Evolutionary conservation across 1,284 basidiomycete species (phyloP).

Genomic region (Melampsora abietis-canadensis): DNA sequence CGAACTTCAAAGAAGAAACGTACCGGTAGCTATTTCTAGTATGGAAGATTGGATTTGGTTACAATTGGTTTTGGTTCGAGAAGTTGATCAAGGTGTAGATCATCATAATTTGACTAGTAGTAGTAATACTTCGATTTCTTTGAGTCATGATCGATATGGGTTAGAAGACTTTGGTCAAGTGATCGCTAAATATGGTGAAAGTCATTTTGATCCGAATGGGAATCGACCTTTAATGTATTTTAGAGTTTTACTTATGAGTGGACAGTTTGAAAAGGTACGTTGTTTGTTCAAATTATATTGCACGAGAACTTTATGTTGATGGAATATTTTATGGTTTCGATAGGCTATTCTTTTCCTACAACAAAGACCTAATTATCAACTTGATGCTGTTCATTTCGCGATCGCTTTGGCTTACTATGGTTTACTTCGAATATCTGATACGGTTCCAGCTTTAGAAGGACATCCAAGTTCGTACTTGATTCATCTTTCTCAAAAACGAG

Average conservation of each 20-base stretch:
- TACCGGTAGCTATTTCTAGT: slow-evolving; percentile 78
- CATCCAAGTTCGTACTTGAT: slow-evolving; percentile 66
- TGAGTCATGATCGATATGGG: slow-evolving; percentile 60
- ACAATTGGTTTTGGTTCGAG: slow-evolving; percentile 73
- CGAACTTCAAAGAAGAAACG: slow-evolving; percentile 75
- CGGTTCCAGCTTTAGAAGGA: slow-evolving; percentile 73
- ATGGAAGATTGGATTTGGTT: slow-evolving; percentile 99
- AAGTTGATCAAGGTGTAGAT: slow-evolving; percentile 49
- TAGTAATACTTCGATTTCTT: slow-evolving; percentile 63
- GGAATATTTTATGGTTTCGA: neutral
- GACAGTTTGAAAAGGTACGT: slow-evolving; percentile 81
- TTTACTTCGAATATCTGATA: slow-evolving; percentile 74
- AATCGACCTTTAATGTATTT: slow-evolving; percentile 70
- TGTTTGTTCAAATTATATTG: too few relatives aligned
- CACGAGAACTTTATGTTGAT: neutral
- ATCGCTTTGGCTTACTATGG: slow-evolving; percentile 92
- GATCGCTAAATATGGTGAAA: slow-evolving; percentile 79
- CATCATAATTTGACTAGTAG: slow-evolving; percentile 6
- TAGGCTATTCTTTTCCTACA: slow-evolving; percentile 85
- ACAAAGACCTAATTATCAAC: slow-evolving; percentile 79
- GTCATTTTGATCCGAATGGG: slow-evolving; percentile 82
- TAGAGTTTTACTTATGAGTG: slow-evolving; percentile 81
- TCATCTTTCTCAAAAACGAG: neutral
- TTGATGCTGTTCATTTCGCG: slow-evolving; percentile 91
- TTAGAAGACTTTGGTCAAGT: slow-evolving; percentile 75